Evolutionary conservation across 768 basidiomycete species (phyloP).

Genomic region (Mycena venus): DNA sequence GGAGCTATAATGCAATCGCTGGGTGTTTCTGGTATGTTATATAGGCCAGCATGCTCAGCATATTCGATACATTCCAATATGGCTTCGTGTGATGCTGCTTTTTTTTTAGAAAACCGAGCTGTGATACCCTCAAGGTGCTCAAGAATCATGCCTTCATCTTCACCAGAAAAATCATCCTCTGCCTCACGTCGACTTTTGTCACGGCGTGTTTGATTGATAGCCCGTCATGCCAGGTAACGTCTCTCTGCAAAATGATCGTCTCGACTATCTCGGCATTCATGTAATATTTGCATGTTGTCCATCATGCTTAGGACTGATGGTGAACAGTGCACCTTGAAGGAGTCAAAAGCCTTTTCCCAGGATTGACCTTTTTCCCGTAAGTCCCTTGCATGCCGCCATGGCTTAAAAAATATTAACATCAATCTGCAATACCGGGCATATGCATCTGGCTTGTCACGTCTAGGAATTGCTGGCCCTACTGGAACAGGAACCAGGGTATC

Average conservation of each 20-base stretch:
- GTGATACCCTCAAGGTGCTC: background rate
- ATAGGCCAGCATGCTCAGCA: background rate
- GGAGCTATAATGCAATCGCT: too few relatives aligned
- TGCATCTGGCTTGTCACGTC: slow-evolving; percentile 37
- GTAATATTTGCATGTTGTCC: background rate
- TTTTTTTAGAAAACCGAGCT: background rate
- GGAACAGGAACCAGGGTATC: slow-evolving; percentile 45
- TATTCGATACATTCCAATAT: slow-evolving; percentile 3
- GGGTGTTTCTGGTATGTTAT: background rate
- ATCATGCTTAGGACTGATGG: background rate
- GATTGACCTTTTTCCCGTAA: background rate
- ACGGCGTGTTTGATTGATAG: background rate
- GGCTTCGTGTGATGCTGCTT: background rate
- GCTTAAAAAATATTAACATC: slow-evolving; percentile 33
- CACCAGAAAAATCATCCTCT: background rate
- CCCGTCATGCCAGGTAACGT: background rate
- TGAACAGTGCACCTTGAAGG: background rate
- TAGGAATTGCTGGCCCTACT: slow-evolving; percentile 50
- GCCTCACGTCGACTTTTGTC: background rate
- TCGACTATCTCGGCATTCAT: background rate
- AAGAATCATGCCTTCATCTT: background rate
- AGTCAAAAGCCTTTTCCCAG: background rate
- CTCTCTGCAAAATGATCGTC: background rate
- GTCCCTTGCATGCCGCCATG: too few relatives aligned
- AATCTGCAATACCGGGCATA: slow-evolving; percentile 44